These are phyloP conservation scores for Chlamydomonas eustigma DNA, from an alignment of 139 green algal species.

Conservation along the genomic window DNA sequence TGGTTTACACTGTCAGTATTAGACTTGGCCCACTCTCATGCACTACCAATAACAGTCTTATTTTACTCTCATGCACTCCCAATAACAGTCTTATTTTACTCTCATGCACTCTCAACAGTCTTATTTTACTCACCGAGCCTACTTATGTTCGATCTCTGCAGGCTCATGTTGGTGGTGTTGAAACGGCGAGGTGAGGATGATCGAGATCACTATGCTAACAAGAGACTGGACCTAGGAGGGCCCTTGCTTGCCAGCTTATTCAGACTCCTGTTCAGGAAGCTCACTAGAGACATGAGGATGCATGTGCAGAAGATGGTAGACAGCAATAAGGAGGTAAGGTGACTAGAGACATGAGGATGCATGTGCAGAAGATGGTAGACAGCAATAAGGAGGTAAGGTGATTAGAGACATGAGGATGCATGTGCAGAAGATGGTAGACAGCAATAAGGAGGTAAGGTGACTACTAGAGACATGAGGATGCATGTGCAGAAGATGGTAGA, in stretches of 20 bases:
- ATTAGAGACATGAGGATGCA: too few species aligned
- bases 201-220: conserved; percentile 98
- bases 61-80: too few species aligned
- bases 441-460: too few species aligned
- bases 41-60: too few species aligned
- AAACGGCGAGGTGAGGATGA: conserved; percentile 81
- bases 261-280: conserved; percentile 88
- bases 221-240: conserved; percentile 90
- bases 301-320: conserved; percentile 66
- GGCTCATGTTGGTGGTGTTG: conserved; percentile 82
- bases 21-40: too few species aligned
- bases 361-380: conserved; percentile 63
- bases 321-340: conserved; percentile 30
- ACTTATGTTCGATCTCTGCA: conserved; percentile 21
- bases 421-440: too few species aligned
- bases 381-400: conserved; percentile 37
- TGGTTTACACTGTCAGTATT: too few species aligned
- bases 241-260: conserved; percentile 84
- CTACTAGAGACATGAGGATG: too few species aligned
- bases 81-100: too few species aligned
- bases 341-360: conserved; percentile 84
- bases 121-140: neutral
- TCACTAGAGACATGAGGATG: conserved; percentile 86
- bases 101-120: too few species aligned
- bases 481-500: conserved; percentile 59